phyloP scores from a whole-genome alignment of 129 eudicot species.

The Gnaphalium uliginosum region DNA sequence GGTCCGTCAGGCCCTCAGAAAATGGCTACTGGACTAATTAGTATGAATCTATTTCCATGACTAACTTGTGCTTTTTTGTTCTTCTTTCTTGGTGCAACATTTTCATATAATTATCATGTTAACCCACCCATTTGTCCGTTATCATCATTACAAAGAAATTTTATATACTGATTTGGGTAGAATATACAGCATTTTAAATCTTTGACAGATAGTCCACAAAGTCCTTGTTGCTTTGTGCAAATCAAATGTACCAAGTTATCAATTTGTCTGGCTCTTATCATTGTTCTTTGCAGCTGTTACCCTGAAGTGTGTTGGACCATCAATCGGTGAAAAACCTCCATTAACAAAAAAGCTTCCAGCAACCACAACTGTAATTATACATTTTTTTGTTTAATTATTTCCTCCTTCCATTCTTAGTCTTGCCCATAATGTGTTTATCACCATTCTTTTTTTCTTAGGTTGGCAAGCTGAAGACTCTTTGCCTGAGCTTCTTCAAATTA shows the following conservation, averaged over 20 bases:
- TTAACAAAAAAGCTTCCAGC: conserved; percentile 84
- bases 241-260: not conserved
- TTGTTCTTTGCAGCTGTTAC: conserved; percentile 57
- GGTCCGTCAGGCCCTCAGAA: conserved; percentile 84
- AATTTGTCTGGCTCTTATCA: not conserved
- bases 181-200: not conserved
- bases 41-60: not conserved
- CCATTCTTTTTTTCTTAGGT: conserved; percentile 38
- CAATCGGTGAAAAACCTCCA: conserved; percentile 80
- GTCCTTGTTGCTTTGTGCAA: not conserved
- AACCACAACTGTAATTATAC: conserved; percentile 62
- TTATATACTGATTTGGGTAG: not conserved
- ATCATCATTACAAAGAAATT: not conserved
- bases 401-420: conserved; percentile 6
- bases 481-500: conserved; percentile 86
- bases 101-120: not conserved
- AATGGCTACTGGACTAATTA: conserved; percentile 12
- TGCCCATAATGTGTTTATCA: not conserved
- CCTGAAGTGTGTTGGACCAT: conserved; percentile 87
- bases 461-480: conserved; percentile 91
- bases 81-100: not conserved
- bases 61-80: not conserved
- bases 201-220: not conserved
- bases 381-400: not conserved
- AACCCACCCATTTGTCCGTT: not conserved